phyloP scores from a whole-genome alignment of 441 rosid genomes.

The Mallotus repandus region DNA sequence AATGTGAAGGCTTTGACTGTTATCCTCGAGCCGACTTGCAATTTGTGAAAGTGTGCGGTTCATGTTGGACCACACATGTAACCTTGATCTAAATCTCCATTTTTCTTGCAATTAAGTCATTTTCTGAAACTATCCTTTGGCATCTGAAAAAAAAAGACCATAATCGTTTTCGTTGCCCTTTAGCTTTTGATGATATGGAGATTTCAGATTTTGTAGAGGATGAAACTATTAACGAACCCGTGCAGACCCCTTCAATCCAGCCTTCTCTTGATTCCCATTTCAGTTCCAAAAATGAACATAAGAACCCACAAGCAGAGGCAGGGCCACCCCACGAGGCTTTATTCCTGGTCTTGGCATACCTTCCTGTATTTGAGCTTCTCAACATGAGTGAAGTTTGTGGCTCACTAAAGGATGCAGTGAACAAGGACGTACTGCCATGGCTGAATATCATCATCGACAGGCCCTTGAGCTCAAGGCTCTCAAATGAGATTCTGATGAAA shows the following conservation, averaged over 20 bases:
- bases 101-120: neutral
- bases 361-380: conserved; percentile 63
- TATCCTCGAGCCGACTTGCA: neutral
- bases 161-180: neutral
- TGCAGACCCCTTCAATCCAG: conserved; percentile 1
- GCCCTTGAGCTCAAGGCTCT: conserved; percentile 61
- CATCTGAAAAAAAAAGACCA: neutral
- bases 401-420: conserved; percentile 46
- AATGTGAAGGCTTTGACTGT: neutral
- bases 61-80: neutral
- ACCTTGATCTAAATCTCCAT: neutral
- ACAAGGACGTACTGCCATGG: conserved; percentile 64
- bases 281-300: neutral
- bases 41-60: neutral
- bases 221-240: conserved; percentile 4
- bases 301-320: conserved; percentile 22
- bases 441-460: conserved; percentile 48
- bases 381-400: conserved; percentile 51
- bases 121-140: neutral
- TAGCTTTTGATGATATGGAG: conserved; percentile 18
- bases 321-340: conserved; percentile 61
- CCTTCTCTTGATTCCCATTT: conserved; percentile 5
- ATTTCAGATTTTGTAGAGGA: neutral
- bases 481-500: conserved; percentile 57
- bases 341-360: conserved; percentile 57